Conservation (phyloP, 257 asterid genomes). For the Perilla frutescens region DNA sequence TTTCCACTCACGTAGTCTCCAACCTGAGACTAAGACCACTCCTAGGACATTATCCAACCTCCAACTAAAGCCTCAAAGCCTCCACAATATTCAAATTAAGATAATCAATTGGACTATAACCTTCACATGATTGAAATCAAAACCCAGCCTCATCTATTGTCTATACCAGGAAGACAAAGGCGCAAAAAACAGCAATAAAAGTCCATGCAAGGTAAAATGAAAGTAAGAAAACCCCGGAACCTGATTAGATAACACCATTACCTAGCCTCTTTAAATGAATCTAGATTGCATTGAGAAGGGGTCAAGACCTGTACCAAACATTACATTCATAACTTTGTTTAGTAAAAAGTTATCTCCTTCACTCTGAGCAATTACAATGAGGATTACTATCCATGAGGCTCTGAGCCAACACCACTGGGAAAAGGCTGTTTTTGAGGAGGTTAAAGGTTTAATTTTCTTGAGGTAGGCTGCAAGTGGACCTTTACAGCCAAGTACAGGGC, state of each 20-base stretch:
- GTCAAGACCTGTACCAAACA: background rate
- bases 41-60: background rate
- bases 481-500: background rate
- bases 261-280: background rate
- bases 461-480: background rate
- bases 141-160: too few relatives aligned
- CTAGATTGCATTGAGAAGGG: background rate
- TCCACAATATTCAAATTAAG: background rate
- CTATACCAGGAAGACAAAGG: background rate
- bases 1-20: conserved; percentile 7
- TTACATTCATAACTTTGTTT: background rate
- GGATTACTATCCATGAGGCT: background rate
- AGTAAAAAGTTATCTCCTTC: background rate
- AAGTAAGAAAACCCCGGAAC: background rate
- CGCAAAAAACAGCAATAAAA: background rate
- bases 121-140: background rate
- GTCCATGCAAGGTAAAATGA: background rate
- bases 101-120: background rate
- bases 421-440: background rate
- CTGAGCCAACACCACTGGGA: background rate
- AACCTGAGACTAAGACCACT: background rate
- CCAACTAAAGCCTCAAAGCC: background rate
- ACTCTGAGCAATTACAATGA: background rate
- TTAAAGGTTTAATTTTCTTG: background rate
- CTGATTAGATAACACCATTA: background rate